A percentile compares a stretch with the other conserved stretches of the same genome.
These are phyloP conservation scores for Closterium sp. DNA, from an alignment of 139 green algal species.

Conservation along the genomic window DNA sequence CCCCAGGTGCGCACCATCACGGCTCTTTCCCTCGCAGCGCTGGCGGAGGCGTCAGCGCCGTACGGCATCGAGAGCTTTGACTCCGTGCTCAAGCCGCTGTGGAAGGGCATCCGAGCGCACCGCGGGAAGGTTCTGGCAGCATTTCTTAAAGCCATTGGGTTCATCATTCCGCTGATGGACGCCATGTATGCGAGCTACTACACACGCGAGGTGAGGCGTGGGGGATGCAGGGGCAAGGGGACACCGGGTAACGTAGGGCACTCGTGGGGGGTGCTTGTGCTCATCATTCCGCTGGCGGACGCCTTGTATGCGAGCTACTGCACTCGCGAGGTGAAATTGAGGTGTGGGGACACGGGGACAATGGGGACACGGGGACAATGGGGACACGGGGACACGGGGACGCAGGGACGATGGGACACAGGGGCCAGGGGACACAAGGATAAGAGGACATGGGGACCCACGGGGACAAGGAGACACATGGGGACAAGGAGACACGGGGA, in stretches of 20 bases:
- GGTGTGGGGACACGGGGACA: background rate
- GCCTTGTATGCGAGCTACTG: conserved; percentile 97
- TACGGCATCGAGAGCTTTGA: conserved; percentile 99
- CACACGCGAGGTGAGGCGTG: conserved; percentile 59
- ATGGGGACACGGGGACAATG: background rate
- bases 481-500: no score
- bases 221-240: no score
- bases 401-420: no score
- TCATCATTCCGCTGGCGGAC: conserved; percentile 99
- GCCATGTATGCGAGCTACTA: conserved; percentile 97
- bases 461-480: no score
- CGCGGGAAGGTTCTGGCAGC: conserved; percentile 80
- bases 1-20: conserved; percentile 90
- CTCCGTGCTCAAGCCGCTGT: conserved; percentile 95
- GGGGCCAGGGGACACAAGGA: no score
- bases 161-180: conserved; percentile 99
- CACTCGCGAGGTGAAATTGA: conserved; percentile 59
- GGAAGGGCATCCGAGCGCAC: conserved; percentile 91
- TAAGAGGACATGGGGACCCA: no score
- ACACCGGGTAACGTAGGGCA: no score
- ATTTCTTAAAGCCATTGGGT: conserved; percentile 81
- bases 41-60: conserved; percentile 91
- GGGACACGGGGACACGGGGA: background rate
- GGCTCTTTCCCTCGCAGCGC: conserved; percentile 85
- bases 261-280: conserved; percentile 38